These are phyloP conservation scores for Tetrahymena malaccensis DNA, from an alignment of 73 alveolate species.

Conservation along the genomic window DNA sequence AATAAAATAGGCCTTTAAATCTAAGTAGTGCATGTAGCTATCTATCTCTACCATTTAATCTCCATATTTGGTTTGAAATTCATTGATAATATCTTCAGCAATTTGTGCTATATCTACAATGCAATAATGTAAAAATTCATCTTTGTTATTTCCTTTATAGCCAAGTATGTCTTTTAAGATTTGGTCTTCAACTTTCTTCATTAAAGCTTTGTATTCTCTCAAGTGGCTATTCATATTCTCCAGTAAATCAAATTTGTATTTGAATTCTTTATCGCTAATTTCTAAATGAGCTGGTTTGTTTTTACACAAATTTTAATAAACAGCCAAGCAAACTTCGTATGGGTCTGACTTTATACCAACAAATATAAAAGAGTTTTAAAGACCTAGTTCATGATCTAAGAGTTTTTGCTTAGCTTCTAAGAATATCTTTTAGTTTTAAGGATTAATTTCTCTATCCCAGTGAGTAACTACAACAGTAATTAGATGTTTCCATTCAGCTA, in stretches of 20 bases:
- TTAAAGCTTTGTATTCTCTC: neutral
- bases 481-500: neutral
- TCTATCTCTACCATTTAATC: neutral
- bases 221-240: neutral
- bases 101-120: neutral
- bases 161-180: neutral
- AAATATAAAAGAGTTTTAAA: neutral
- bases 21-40: neutral
- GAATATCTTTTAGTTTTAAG: neutral
- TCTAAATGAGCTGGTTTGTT: neutral
- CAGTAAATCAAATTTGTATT: neutral
- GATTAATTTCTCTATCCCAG: conserved; percentile 3
- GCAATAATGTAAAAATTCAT: neutral
- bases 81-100: neutral
- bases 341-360: neutral
- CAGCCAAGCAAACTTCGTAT: neutral
- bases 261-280: neutral
- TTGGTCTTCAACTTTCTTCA: neutral
- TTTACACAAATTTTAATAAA: neutral
- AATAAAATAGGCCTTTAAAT: neutral
- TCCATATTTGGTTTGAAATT: neutral
- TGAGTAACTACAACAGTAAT: neutral
- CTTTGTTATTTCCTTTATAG: neutral
- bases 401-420: neutral
- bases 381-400: neutral